Evolutionary conservation across 2,329 filamentous ascomycete species (phyloP).

Genomic region (Pseudogymnoascus sp.): DNA sequence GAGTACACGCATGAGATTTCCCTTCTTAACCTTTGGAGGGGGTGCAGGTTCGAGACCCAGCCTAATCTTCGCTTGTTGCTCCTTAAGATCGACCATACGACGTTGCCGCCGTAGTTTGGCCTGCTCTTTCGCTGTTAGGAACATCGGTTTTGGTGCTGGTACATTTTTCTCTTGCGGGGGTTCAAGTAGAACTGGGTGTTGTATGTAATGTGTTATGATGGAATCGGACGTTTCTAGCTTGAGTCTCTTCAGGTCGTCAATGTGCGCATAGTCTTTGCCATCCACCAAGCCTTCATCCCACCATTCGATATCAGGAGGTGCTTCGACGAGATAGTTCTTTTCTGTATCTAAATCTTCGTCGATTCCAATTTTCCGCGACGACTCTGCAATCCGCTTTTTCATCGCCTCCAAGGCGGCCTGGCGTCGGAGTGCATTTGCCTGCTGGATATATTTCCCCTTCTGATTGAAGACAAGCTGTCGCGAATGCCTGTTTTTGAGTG

Average conservation of each 20-base stretch:
- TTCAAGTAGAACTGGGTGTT: constrained; percentile 85
- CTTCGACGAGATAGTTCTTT: constrained; percentile 78
- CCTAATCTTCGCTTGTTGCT: constrained; percentile 92
- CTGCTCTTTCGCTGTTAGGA: constrained; percentile 82
- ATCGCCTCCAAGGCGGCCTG: constrained; percentile 87
- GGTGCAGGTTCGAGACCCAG: constrained; percentile 84
- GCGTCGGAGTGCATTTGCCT: constrained; percentile 79
- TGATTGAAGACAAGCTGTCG: constrained; percentile 83
- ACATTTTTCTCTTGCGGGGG: constrained; percentile 83
- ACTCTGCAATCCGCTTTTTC: constrained; percentile 85
- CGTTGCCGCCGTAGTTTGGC: constrained; percentile 84
- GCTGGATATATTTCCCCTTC: constrained; percentile 94
- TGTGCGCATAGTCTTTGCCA: constrained; percentile 64
- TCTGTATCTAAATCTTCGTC: constrained; percentile 86
- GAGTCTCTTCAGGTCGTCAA: constrained; percentile 57
- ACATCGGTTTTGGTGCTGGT: constrained; percentile 79
- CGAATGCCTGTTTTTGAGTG: constrained; percentile 58
- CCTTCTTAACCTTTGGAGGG: constrained; percentile 93
- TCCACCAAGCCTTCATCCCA: constrained; percentile 88
- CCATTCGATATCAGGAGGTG: constrained; percentile 88
- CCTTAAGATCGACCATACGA: constrained; percentile 87
- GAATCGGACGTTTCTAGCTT: constrained; percentile 73
- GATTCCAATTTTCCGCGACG: constrained; percentile 82
- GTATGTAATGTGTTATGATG: constrained; percentile 84
- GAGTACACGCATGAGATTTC: constrained; percentile 93